These are phyloP conservation scores for Spathaspora boniae DNA, from an alignment of 805 yeast species.

Conservation along the genomic window DNA sequence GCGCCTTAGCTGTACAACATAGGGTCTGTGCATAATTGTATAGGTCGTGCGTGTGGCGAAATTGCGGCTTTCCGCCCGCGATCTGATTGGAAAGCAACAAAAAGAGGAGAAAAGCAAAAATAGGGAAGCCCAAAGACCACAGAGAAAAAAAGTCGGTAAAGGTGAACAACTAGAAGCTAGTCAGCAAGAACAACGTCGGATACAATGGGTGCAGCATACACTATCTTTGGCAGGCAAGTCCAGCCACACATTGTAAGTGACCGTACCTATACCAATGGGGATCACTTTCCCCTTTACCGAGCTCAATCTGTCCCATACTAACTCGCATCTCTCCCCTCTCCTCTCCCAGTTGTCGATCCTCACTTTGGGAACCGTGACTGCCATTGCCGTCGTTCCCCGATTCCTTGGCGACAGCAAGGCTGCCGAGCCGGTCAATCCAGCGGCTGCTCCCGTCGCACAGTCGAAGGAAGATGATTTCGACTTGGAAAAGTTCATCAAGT, in stretches of 20 bases:
- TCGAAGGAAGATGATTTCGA: constrained; percentile 41
- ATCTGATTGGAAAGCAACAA: constrained; percentile 7
- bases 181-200: not conserved
- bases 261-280: constrained; percentile 11
- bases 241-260: constrained; percentile 42
- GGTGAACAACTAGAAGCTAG: not conserved
- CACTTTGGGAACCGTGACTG: constrained; percentile 39
- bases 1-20: constrained; percentile 32
- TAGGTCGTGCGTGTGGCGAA: constrained; percentile 5
- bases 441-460: constrained; percentile 19
- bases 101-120: not conserved
- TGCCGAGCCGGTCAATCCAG: constrained; percentile 28
- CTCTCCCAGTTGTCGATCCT: constrained; percentile 34
- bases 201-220: constrained; percentile 40
- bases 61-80: constrained; percentile 1
- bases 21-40: constrained; percentile 1
- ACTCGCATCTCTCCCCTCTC: not conserved
- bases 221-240: constrained; percentile 43
- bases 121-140: not conserved
- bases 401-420: constrained; percentile 10
- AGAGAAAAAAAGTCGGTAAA: too few species aligned
- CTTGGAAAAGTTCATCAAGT: constrained; percentile 41
- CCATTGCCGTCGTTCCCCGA: constrained; percentile 37
- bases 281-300: not conserved
- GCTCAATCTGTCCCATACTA: too few species aligned